These are phyloP conservation scores for Ascobolus immersus DNA, from an alignment of 495 filamentous ascomycete species.

Conservation along the genomic window DNA sequence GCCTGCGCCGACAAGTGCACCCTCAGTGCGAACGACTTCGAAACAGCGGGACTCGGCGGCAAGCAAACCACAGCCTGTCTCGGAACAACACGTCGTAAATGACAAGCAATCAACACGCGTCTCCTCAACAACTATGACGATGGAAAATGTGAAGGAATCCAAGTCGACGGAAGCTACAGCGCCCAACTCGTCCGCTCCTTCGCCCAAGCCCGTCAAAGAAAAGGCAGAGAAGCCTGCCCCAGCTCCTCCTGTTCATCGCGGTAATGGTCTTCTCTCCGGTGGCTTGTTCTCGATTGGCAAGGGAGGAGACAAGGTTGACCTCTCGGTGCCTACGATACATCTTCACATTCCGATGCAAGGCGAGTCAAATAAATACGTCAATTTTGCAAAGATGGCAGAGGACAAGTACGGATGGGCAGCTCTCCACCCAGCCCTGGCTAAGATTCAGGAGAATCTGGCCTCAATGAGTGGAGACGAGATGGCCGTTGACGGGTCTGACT, in stretches of 20 bases:
- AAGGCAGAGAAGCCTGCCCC: conserved; percentile 6
- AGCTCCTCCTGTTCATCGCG: conserved; percentile 10
- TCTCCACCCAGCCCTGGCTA: conserved; percentile 68
- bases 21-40: not conserved
- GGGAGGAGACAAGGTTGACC: conserved; percentile 13
- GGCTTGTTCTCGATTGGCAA: conserved; percentile 7
- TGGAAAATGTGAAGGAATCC: not conserved
- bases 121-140: not conserved
- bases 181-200: conserved; percentile 6
- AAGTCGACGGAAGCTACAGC: not conserved
- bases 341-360: conserved; percentile 57
- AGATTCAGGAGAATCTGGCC: conserved; percentile 37
- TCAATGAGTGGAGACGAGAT: conserved; percentile 53
- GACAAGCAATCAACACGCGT: not conserved
- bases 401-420: conserved; percentile 86
- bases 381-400: conserved; percentile 81
- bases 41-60: not conserved
- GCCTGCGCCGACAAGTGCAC: not conserved
- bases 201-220: conserved; percentile 10
- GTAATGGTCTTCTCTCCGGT: conserved; percentile 12
- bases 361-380: conserved; percentile 66
- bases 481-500: conserved; percentile 37
- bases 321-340: conserved; percentile 49
- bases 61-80: not conserved
- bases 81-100: not conserved